phyloP scores from a whole-genome alignment of 75 land plant species.

The Larix kaempferi region DNA sequence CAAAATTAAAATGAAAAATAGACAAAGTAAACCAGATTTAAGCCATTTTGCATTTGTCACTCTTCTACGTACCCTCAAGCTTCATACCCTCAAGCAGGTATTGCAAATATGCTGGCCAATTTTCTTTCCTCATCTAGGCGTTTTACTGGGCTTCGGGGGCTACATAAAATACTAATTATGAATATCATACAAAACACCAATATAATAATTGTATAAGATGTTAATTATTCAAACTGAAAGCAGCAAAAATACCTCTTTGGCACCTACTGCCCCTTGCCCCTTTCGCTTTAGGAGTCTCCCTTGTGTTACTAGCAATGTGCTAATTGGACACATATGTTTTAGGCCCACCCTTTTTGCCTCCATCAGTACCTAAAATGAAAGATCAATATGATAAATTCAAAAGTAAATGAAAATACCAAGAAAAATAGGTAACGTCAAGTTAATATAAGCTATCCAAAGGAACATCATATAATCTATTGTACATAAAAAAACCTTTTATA shows the following conservation, averaged over 20 bases:
- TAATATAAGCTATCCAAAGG: no score
- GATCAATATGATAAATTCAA: neutral
- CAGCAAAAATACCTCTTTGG: neutral
- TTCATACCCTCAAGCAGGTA: neutral
- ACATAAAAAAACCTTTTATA: no score
- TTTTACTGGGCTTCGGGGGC: neutral
- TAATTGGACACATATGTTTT: neutral
- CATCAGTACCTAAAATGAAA: neutral
- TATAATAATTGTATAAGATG: neutral
- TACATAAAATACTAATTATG: neutral
- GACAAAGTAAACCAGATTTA: no score
- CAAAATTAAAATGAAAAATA: no score
- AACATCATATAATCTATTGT: no score
- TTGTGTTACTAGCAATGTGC: neutral
- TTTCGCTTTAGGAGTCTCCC: constrained; percentile 1
- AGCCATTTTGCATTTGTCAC: no score
- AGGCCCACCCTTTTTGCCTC: neutral
- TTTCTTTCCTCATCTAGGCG: neutral
- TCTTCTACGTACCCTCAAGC: no score
- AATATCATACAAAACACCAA: neutral
- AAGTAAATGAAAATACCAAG: neutral
- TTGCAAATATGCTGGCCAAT: neutral
- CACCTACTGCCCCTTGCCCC: no score
- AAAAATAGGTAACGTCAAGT: no score
- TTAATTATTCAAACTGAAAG: neutral